phyloP scores from a whole-genome alignment of 805 yeast species.

The Zygoascus biomembranicola region DNA sequence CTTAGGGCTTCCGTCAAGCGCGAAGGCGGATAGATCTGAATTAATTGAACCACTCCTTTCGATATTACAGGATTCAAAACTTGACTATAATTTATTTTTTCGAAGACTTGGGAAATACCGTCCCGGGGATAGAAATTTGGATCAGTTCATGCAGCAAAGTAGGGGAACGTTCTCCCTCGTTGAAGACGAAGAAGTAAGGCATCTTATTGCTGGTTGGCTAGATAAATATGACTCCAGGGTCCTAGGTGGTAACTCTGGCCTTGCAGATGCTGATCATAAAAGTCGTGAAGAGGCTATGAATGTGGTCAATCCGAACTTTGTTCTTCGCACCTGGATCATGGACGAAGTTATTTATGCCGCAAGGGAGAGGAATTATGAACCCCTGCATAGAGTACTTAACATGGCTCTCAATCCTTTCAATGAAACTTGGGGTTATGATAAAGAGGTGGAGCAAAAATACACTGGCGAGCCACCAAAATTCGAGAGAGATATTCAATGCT shows the following conservation, averaged over 20 bases:
- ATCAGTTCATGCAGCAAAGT: conserved; percentile 27
- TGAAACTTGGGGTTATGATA: conserved; percentile 56
- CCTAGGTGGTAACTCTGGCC: conserved; percentile 25
- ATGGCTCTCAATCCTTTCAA: conserved; percentile 78
- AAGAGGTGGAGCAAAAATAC: conserved; percentile 48
- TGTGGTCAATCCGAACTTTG: conserved; percentile 62
- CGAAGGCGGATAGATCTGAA: conserved; percentile 26
- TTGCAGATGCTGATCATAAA: conserved; percentile 15
- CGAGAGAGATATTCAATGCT: conserved; percentile 60
- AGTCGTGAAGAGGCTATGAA: conserved; percentile 37
- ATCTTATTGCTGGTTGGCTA: conserved; percentile 49
- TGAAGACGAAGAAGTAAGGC: conserved; percentile 29
- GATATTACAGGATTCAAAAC: conserved; percentile 48
- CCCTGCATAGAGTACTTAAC: conserved; percentile 51
- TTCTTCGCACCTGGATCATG: conserved; percentile 79
- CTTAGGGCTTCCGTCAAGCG: conserved; percentile 51
- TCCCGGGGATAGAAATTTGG: conserved; percentile 14
- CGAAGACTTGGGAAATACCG: conserved; percentile 42
- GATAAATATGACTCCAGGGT: conserved; percentile 39
- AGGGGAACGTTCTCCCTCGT: conserved; percentile 26
- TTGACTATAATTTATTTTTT: conserved; percentile 80
- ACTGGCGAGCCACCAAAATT: conserved; percentile 42
- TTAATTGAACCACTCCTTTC: conserved; percentile 55
- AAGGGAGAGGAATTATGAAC: conserved; percentile 39
- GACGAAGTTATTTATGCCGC: conserved; percentile 69